Percentiles rank a stretch among this genome's conserved stretches.
phyloP scores from a whole-genome alignment of 2,329 filamentous ascomycete species.

The Neurospora sp. region DNA sequence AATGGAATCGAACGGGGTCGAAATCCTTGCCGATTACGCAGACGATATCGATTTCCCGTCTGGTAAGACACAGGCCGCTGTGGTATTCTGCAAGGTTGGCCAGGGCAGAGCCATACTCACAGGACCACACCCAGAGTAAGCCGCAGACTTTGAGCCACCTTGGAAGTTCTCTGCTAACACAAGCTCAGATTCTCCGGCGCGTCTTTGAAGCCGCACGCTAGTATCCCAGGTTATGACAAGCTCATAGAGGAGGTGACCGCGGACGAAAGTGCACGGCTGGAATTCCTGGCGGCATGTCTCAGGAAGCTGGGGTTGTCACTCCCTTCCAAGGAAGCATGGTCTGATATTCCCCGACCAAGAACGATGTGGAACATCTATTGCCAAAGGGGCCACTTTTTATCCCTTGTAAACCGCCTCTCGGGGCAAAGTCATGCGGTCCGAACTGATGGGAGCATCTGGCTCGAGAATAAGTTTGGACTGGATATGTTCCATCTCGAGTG shows the following conservation, averaged over 20 bases:
- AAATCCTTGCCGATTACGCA: slow-evolving; percentile 73
- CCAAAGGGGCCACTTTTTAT: slow-evolving; percentile 61
- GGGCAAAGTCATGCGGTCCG: neutral
- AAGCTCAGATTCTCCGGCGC: slow-evolving; percentile 63
- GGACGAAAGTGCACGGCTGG: slow-evolving; percentile 59
- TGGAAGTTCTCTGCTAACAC: slow-evolving; percentile 8
- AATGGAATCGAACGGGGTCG: slow-evolving; percentile 53
- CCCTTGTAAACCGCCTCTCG: slow-evolving; percentile 49
- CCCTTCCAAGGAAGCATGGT: slow-evolving; percentile 39
- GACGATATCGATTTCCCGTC: slow-evolving; percentile 68
- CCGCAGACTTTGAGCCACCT: neutral
- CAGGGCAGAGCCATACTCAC: slow-evolving; percentile 72
- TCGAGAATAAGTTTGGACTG: slow-evolving; percentile 61
- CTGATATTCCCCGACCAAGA: neutral
- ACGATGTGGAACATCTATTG: neutral
- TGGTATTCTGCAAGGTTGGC: slow-evolving; percentile 76
- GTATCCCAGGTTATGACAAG: slow-evolving; percentile 58
- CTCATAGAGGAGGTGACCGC: slow-evolving; percentile 58
- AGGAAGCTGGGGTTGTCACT: slow-evolving; percentile 76
- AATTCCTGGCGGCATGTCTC: slow-evolving; percentile 73
- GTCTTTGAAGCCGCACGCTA: slow-evolving; percentile 62
- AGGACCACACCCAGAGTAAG: slow-evolving; percentile 83
- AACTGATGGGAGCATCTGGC: slow-evolving; percentile 13
- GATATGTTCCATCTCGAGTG: slow-evolving; percentile 64
- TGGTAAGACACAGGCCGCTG: slow-evolving; percentile 63